Evolutionary conservation across 306 rosid genomes (phyloP), one percentile per base, ranked within the genome.

Genomic region (Fagus crenata): DNA sequence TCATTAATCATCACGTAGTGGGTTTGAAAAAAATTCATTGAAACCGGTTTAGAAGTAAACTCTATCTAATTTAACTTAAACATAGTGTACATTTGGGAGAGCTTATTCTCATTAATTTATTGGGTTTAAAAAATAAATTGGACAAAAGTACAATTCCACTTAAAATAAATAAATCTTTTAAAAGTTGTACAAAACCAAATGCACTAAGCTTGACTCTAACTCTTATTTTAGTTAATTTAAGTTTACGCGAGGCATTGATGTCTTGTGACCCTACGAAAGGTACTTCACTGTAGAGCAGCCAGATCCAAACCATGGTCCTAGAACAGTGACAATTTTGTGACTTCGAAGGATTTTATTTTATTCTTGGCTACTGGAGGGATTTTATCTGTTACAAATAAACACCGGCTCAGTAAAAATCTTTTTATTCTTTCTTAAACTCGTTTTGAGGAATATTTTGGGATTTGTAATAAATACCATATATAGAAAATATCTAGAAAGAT

Each of bases 381-480:
- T 69, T 49, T 72, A 81, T 56, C 76, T 17, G 49, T 8, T 22
- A n/a, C 75, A 70, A 69, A 53, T 51, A 60, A 69, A 83, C 75
- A 60, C 60, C 68, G 51, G 54, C 28, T 17, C 53, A 7, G 64
- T 71, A 49, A 72, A 71, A 69, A 6, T 40, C 7, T 58, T 75
- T 58, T 78, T 56, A 59, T 77, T 31, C 43, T 56, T 74, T 77
- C 71, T 71, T 46, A 73, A 49, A 67, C 28, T 22, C 28, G 28
- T 22, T 22, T 22, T 22, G 87, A 82, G 81, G 89, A 82, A 84
- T 84, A 75, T 81, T 63, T 76, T 74, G 82, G 51, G 68, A 67
- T 74, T 22, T 69, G 78, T 74, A 59, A 74, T 55, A 80, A 71
- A 76, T 58, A 73, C 49, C n/a, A 9, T 39, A 65, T 6, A 39